Evolutionary conservation across 805 yeast species (phyloP).

Genomic region (Pichia sporocuriosa): DNA sequence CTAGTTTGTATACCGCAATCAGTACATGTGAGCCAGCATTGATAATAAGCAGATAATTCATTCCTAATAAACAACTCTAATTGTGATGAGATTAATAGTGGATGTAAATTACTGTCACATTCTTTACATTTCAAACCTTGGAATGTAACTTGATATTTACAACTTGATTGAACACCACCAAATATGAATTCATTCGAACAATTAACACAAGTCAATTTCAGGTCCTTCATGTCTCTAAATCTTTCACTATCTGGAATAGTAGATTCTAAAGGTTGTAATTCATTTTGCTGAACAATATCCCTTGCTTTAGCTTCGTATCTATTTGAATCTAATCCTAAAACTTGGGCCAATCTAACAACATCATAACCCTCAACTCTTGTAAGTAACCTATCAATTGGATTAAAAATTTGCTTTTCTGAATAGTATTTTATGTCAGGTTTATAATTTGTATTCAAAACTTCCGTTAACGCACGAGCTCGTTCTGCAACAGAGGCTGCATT

Average conservation of each 20-base stretch:
- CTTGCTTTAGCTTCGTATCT: slow-evolving; percentile 46
- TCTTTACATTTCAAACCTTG: slow-evolving; percentile 65
- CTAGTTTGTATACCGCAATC: slow-evolving; percentile 81
- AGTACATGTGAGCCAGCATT: slow-evolving; percentile 82
- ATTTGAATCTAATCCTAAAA: slow-evolving; percentile 70
- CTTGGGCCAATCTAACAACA: slow-evolving; percentile 64
- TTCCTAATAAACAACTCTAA: slow-evolving; percentile 65
- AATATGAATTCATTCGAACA: slow-evolving; percentile 59
- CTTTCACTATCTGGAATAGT: slow-evolving; percentile 77
- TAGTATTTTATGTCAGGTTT: slow-evolving; percentile 74
- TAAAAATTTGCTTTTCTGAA: slow-evolving; percentile 80
- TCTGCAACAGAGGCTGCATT: slow-evolving; percentile 51
- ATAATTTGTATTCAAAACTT: slow-evolving; percentile 51
- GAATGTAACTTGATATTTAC: slow-evolving; percentile 52
- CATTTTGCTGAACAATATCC: slow-evolving; percentile 31
- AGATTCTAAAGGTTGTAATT: slow-evolving; percentile 70
- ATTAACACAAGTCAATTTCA: slow-evolving; percentile 48
- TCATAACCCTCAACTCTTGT: slow-evolving; percentile 86
- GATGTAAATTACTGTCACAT: slow-evolving; percentile 48
- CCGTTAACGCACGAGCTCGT: slow-evolving; percentile 77
- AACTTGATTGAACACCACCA: slow-evolving; percentile 68
- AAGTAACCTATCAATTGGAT: slow-evolving; percentile 83
- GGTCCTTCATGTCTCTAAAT: slow-evolving; percentile 55
- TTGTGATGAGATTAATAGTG: slow-evolving; percentile 58
- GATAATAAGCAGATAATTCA: slow-evolving; percentile 70